Base-by-base conservation (phyloP, 2,329 filamentous ascomycete genomes). In the Pezicula radicicola region DNA sequence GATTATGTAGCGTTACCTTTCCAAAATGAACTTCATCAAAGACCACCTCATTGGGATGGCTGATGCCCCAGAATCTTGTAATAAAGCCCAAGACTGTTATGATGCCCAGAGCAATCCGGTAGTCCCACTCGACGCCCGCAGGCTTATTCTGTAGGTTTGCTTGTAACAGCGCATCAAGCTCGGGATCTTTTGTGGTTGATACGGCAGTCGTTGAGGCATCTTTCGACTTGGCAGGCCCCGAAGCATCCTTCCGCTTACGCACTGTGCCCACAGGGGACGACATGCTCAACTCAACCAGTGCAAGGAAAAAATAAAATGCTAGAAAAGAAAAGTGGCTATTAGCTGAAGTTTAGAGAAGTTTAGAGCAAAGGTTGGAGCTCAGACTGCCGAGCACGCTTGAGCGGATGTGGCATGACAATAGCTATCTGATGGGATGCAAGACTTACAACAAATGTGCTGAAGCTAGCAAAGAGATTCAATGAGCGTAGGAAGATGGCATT, bases 11-110 rank as follows among this genome's bases (percentile, higher is more conserved):
- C 64, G 79, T 54, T 78, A 97, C 93, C 88, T 99, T 99, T 76
- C 94, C 94, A 72, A 99, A 99, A 75, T 99, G 94, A 52, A 99
- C 94, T 73, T 99, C 94, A 68, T 99, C 94, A 67, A 99, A 99
- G 46, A 99, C 94, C 51, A 99, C 94, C 75, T 97, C 89, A 67
- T 96, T 87, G 15, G 94, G 94, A 72, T 97, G 92, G 69, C 81
- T 90, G 69, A 99, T 97, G 57, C 91, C 92, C 84, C 89, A 97
- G 78, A 99, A 99, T 56, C 94, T 83, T 45, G 94, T 97, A 56
- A 91, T 66, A 66, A 99, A 97, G 46, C 91, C 93, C 60, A 97
- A 75, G 27, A 83, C 65, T 2, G 93, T 97, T 66, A 96, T 85
- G 60, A 96, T 68, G 30, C 73, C 71, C 54, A 97, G 80, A 55